Evolutionary conservation across 2,329 filamentous ascomycete species (phyloP), one percentile per base, ranked within the genome.

Genomic region (Paecilomyces formosus): DNA sequence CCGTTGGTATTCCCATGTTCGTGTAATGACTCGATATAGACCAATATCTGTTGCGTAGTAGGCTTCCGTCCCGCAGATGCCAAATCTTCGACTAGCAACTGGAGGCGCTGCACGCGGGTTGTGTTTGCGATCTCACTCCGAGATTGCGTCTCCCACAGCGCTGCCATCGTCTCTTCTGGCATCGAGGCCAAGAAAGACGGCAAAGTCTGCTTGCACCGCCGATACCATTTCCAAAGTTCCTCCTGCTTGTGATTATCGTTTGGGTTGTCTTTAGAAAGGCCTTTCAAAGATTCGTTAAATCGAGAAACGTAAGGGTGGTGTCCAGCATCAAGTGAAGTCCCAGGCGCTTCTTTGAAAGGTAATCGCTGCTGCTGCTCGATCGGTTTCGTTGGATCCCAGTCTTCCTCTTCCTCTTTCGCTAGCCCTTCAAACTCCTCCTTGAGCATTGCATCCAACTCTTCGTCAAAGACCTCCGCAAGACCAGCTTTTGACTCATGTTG

Each of bases 1-100:
- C 83, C 80, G 4, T 77, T 74, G 58, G 82, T 78, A 70, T 83
- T 83, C 1, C 86, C 87, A 49, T 82, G 80, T 5, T 85, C 76
- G 62, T 88, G 87, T 49, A 88, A 77, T 58, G 87, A 84, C 67
- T 90, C 86, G 31, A 92, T 85, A 31, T 86, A 86, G 28, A 87
- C 74, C 18, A 92, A 74, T 62, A 85, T 83, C 65, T 89, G 87
- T 2, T 77, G 70, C 3, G 80, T 78, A 12, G 74, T 78, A 56
- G 92, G 74, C 1, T 76, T 63, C 54, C 83, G 77, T 7, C 83
- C 84, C 18, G 82, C 81, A 4, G 81, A 79, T 57, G 79, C 78
- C 79, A 90, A 87, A 67, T 92, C 88, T 65, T 85, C 81, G 4
- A 84, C 80, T 2, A 93, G 77, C 31, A 78, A 74, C 59, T 82